Conservation (phyloP, 1,139 yeast species). For the Williopsis jadinii region DNA sequence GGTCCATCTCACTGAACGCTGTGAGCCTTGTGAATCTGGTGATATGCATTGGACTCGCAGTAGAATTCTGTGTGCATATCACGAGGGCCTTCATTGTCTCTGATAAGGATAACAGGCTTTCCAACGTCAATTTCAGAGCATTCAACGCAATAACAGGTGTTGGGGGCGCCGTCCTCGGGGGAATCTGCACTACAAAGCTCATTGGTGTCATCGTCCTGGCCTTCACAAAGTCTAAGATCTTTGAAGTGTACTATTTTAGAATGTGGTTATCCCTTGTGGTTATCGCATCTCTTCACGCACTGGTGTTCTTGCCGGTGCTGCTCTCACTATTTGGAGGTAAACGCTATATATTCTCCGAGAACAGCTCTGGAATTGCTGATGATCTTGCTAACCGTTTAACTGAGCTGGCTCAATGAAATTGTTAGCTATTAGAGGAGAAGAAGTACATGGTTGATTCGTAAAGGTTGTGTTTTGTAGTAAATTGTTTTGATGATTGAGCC, state of each 20-base stretch:
- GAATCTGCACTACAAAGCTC: constrained; percentile 82
- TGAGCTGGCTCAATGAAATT: constrained; percentile 3
- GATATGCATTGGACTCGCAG: constrained; percentile 87
- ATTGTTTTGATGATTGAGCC: too few relatives aligned
- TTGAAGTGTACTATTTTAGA: constrained; percentile 85
- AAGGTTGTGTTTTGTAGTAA: too few relatives aligned
- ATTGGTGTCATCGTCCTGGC: constrained; percentile 85
- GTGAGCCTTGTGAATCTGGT: constrained; percentile 82
- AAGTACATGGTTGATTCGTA: background rate
- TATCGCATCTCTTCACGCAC: constrained; percentile 71
- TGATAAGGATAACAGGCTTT: constrained; percentile 27
- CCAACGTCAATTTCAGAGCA: constrained; percentile 32
- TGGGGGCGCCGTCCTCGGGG: constrained; percentile 85
- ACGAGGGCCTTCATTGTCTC: constrained; percentile 57
- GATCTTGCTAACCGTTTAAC: constrained; percentile 20
- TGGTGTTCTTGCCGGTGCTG: constrained; percentile 70
- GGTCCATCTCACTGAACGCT: constrained; percentile 79
- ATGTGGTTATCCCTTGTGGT: constrained; percentile 89
- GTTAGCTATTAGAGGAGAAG: too few relatives aligned
- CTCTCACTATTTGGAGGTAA: constrained; percentile 60
- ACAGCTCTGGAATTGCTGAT: constrained; percentile 24
- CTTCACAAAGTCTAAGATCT: constrained; percentile 78
- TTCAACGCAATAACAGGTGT: constrained; percentile 61
- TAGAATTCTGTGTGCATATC: constrained; percentile 86
- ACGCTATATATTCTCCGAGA: constrained; percentile 32